Base-by-base conservation (phyloP, 345 rosid genomes). In the Punica granatum region DNA sequence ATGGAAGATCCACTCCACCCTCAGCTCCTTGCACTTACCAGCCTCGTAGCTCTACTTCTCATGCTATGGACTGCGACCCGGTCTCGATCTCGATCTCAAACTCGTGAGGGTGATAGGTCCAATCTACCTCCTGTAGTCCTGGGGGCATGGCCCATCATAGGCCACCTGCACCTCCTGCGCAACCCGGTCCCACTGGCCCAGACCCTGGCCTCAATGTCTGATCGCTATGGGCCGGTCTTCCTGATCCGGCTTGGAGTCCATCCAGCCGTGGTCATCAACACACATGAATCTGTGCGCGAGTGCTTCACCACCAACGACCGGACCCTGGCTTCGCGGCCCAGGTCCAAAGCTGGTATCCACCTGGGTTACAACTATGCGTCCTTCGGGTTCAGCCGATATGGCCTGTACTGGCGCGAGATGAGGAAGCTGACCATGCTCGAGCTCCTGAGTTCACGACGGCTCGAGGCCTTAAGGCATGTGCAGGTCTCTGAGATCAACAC, bases 101-200 rank as follows among this genome's bases (percentile, higher is more conserved):
- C 31, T 46, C 53, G 13, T 15, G 13, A 15, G 44, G 13, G 13
- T 2, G 13, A 16, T 10, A 12, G 7, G n/a, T 16, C 16, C 5
- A 18, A 6, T 46, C 23, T 46, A 2, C 53, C 53, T 3, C 53
- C 53, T 3, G 53, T 9, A 46, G 18, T 46, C 53, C 53, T 21
- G 53, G 61, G 61, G 1, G 9, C 61, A 6, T 58, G 61, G 61
- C 61, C 61, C 3, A 25, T 75, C 25, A 68, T 75, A 0, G 82
- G 82, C 58, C 82, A 81, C 44, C 82, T 78, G 13, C 85, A 69
- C 63, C 71, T 75, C 23, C 41, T 81, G 15, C 41, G 69, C 5
- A 71, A 70, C 7, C 30, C 71, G 9, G 4, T 54, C n/a, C 69
- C 71, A 2, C 69, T 65, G 6, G 65, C 65, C 58, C 13, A 6